Base-by-base conservation (phyloP, 176 grass and related monocot species). In the Carex cristatella region DNA sequence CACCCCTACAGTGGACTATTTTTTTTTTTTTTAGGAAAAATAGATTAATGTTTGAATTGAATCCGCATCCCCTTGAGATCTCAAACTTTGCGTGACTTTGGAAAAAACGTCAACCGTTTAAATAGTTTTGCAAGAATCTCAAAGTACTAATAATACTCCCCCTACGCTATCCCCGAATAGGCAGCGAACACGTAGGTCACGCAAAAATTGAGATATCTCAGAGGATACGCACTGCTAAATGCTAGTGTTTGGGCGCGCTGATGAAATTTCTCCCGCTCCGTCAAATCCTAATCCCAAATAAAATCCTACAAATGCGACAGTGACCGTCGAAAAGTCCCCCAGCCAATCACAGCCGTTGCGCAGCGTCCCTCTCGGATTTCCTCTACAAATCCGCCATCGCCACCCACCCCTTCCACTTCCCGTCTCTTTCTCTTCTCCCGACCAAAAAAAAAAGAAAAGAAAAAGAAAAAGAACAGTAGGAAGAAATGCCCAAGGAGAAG, bases 401-500 rank as follows among this genome's bases (percentile, higher is more conserved):
- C 80, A 58, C 49, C 74, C 14, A 74, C 56, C 59, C 38, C 70
- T 55, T 44, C 74, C 82, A 30, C 55, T 72, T 37, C 30, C 69
- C n/a, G 30, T 82, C 23, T 7, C 77, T 66, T 54, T 61, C 79
- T 32, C 72, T 31, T 32, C 51, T 79, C 51, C 58, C 44, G 12
- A 53, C 37, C 70, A 53, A 49, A 74, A 73, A 48, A 38, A 1
- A 2, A 51, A 48, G 51, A 72, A 48, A 38, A 0, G 0, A 19
- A 27, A 9, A 71, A 19, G 10, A 7, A 77, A 77, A 56, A 79
- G 37, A 44, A 51, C 1, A 27, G 38, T 12, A 27, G 28, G 27
- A 32, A 80, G 62, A 46, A 67, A 98, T 98, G 95, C 32, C 14
- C 9, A 85, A 87, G 54, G 78, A 89, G 83, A 89, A 65, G 81